Evolutionary conservation across 1,284 basidiomycete genomes (phyloP).

Genomic region (Abortiporus biennis): DNA sequence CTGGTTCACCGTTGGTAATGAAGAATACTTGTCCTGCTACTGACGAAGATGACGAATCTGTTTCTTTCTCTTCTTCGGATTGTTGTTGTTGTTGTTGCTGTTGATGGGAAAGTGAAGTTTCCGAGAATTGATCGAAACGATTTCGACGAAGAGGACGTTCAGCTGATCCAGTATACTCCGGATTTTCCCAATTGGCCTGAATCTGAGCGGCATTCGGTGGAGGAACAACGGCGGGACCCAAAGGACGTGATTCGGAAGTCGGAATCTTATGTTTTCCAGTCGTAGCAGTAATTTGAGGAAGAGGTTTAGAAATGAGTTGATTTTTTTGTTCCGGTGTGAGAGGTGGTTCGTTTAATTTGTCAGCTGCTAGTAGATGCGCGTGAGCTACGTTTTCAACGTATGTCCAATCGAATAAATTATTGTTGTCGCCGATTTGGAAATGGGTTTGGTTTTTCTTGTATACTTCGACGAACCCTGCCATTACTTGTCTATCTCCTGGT

Average conservation of each 20-base stretch:
- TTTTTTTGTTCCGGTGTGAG: constrained; percentile 44
- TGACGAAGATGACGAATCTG: constrained; percentile 49
- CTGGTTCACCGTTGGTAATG: constrained; percentile 96
- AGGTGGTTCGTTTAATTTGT: constrained; percentile 46
- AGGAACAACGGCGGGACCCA: constrained; percentile 70
- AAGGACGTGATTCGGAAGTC: constrained; percentile 70
- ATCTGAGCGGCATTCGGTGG: constrained; percentile 55
- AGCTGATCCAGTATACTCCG: constrained; percentile 35
- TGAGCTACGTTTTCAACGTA: constrained; percentile 96
- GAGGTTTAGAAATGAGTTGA: constrained; percentile 33
- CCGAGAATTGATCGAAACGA: constrained; percentile 69
- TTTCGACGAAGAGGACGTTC: constrained; percentile 65
- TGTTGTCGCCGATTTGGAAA: constrained; percentile 93
- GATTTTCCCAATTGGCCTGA: constrained; percentile 53
- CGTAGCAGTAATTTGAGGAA: constrained; percentile 61
- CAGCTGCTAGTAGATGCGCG: constrained; percentile 92
- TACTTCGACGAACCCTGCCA: constrained; percentile 77
- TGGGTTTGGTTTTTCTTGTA: constrained; percentile 82
- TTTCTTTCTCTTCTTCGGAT: constrained; percentile 7
- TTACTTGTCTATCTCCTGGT: constrained; percentile 88
- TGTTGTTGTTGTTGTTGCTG: constrained; percentile 33
- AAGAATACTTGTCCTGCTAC: constrained; percentile 96
- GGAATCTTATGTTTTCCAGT: constrained; percentile 61
- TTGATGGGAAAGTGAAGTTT: constrained; percentile 42
- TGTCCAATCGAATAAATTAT: constrained; percentile 95